Conservation (phyloP, 257 asterid species). For the Solanum etuberosum region DNA sequence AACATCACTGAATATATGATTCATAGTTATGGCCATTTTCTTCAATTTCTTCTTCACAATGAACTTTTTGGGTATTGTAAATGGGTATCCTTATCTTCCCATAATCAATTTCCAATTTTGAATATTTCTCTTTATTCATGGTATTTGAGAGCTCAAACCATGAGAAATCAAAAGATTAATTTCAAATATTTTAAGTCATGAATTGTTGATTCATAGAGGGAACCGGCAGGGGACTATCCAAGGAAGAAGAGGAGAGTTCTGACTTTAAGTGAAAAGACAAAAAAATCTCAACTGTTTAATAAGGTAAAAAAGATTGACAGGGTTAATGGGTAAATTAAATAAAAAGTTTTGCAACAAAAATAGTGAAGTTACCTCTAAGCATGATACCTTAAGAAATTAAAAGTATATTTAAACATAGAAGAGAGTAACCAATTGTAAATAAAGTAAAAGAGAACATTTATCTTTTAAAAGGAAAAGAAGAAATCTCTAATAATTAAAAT, state of each 20-base stretch:
- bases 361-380: neutral
- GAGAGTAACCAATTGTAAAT: neutral
- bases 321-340: neutral
- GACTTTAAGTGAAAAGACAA: neutral
- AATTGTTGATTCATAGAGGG: neutral
- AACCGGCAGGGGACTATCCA: neutral
- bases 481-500: neutral
- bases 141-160: neutral
- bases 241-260: neutral
- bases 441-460: neutral
- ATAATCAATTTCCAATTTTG: neutral
- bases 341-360: neutral
- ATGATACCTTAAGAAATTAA: neutral
- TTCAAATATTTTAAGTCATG: neutral
- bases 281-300: neutral
- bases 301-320: neutral
- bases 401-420: neutral
- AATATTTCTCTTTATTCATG: neutral
- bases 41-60: neutral
- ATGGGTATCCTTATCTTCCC: neutral
- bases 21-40: neutral
- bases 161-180: neutral
- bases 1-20: neutral
- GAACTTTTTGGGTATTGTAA: neutral
- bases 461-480: neutral